phyloP scores from a whole-genome alignment of 257 asterid genomes.

The Handroanthus guayacan region DNA sequence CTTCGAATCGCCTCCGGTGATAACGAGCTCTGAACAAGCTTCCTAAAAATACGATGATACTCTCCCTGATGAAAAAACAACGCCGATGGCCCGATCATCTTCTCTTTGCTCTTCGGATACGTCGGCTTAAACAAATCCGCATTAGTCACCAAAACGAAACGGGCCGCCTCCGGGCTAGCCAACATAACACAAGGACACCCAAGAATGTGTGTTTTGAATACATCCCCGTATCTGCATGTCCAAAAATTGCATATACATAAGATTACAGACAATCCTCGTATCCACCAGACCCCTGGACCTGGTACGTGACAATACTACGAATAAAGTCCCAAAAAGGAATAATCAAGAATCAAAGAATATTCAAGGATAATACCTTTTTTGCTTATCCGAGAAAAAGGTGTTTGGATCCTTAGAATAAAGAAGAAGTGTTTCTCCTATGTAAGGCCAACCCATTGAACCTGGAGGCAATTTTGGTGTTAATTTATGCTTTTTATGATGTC shows the following conservation, averaged over 20 bases:
- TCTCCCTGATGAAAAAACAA: constrained; percentile 80
- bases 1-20: constrained; percentile 57
- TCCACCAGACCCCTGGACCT: no score
- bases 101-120: constrained; percentile 88
- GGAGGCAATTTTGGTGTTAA: constrained; percentile 56
- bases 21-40: constrained; percentile 59
- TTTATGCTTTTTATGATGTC: constrained; percentile 35
- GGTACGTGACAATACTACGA: no score
- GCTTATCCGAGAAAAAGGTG: constrained; percentile 63
- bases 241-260: no score
- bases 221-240: constrained; percentile 65
- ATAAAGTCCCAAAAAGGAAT: no score
- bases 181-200: constrained; percentile 90
- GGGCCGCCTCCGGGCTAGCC: constrained; percentile 78
- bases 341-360: no score
- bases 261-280: no score
- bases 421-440: constrained; percentile 76
- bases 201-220: constrained; percentile 78
- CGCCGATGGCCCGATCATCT: constrained; percentile 76
- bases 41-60: constrained; percentile 61
- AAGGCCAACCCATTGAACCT: constrained; percentile 90
- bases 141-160: constrained; percentile 68
- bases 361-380: constrained; percentile 44
- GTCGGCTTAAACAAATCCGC: constrained; percentile 78
- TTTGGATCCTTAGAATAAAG: constrained; percentile 75